Evolutionary conservation across 805 yeast species (phyloP).

Genomic region (Schizosaccharomyces lindneri): DNA sequence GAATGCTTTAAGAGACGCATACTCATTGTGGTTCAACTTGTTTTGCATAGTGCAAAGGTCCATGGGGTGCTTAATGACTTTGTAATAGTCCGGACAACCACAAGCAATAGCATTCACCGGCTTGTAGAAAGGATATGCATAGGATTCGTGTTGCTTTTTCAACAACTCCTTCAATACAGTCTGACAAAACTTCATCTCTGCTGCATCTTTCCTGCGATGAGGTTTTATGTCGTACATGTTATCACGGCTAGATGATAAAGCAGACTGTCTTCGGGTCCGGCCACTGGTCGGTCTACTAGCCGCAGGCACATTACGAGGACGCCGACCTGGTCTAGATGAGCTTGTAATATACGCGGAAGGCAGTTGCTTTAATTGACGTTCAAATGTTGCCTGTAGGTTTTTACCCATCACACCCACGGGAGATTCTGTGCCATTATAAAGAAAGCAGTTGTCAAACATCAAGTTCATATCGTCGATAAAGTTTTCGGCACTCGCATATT

Average conservation of each 20-base stretch:
- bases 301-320: conserved; percentile 15
- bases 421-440: conserved; percentile 66
- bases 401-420: conserved; percentile 78
- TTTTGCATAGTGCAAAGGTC: conserved; percentile 66
- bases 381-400: conserved; percentile 74
- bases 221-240: conserved; percentile 80
- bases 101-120: conserved; percentile 93
- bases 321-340: neutral
- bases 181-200: conserved; percentile 68
- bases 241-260: conserved; percentile 25
- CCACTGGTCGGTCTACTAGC: conserved; percentile 71
- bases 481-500: conserved; percentile 45
- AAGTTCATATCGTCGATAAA: conserved; percentile 42
- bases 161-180: conserved; percentile 58
- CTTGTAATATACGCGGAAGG: conserved; percentile 27
- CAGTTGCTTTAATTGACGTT: conserved; percentile 75
- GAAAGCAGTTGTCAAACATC: conserved; percentile 60
- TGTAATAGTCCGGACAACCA: conserved; percentile 73
- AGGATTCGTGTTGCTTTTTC: conserved; percentile 59
- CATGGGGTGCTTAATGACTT: conserved; percentile 79
- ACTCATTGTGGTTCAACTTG: conserved; percentile 64
- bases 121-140: conserved; percentile 69
- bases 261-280: conserved; percentile 82
- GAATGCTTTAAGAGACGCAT: conserved; percentile 71
- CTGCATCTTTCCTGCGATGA: conserved; percentile 69